Evolutionary conservation across 1,284 basidiomycete species (phyloP).

Genomic region (Cutaneotrichosporon sp.): DNA sequence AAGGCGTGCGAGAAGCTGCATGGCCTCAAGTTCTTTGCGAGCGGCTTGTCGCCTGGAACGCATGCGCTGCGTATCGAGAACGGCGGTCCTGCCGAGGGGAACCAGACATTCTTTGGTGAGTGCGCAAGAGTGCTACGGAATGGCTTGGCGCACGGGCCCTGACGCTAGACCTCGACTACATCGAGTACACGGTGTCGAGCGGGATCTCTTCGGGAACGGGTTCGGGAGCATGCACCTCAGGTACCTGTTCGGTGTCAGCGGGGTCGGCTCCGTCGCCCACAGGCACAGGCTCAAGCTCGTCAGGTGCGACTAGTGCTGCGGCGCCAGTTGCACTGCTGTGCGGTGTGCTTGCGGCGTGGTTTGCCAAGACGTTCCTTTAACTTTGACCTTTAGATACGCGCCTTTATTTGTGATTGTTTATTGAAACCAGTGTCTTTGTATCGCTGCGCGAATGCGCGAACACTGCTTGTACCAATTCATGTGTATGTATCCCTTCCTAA

Average conservation of each 20-base stretch:
- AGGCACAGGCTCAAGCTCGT: neutral
- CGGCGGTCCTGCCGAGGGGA: conserved; percentile 32
- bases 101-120: conserved; percentile 51
- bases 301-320: neutral
- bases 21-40: conserved; percentile 44
- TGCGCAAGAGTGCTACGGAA: neutral
- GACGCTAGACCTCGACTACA: conserved; percentile 49
- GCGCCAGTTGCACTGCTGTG: neutral
- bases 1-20: conserved; percentile 53
- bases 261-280: neutral
- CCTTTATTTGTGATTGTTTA: neutral
- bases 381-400: neutral
- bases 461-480: neutral
- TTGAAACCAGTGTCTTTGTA: neutral
- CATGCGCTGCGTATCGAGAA: conserved; percentile 48
- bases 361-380: conserved; percentile 11
- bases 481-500: neutral
- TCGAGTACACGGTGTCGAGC: conserved; percentile 47
- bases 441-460: neutral
- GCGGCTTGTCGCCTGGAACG: conserved; percentile 35
- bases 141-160: neutral
- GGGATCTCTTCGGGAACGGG: conserved; percentile 9
- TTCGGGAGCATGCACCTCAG: conserved; percentile 25
- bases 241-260: conserved; percentile 15
- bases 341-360: conserved; percentile 9